phyloP scores from a whole-genome alignment of 164 flowering plant species.

The Umbilicus rupestris region DNA sequence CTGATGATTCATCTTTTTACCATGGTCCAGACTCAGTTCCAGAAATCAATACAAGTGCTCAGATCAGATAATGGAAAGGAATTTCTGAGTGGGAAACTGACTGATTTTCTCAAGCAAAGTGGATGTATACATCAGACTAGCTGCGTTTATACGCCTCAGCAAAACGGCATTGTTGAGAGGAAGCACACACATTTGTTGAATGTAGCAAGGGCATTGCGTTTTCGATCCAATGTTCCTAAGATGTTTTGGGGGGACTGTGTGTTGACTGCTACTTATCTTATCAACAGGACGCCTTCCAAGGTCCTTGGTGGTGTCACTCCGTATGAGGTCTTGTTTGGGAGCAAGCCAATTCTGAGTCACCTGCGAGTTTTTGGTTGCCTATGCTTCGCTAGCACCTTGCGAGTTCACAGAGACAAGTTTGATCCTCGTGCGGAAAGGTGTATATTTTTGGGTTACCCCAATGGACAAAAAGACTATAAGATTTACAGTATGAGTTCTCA shows the following conservation, averaged over 20 bases:
- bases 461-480: too few species aligned
- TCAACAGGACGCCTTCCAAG: not conserved
- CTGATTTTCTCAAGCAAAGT: too few species aligned
- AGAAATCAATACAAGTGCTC: not conserved
- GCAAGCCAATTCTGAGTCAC: not conserved
- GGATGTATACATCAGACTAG: not conserved
- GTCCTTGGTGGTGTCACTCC: not conserved
- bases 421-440: too few species aligned
- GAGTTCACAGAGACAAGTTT: too few species aligned
- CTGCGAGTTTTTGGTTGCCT: not conserved
- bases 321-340: not conserved
- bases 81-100: not conserved
- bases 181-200: not conserved
- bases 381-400: too few species aligned
- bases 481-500: too few species aligned
- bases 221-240: not conserved
- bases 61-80: not conserved
- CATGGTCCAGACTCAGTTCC: not conserved
- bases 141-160: not conserved
- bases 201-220: not conserved
- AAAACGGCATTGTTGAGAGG: not conserved
- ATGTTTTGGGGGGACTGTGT: not conserved
- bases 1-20: not conserved
- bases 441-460: too few species aligned
- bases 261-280: not conserved